Conservation (phyloP, 306 rosid species). For the Ormosia semicastrata region DNA sequence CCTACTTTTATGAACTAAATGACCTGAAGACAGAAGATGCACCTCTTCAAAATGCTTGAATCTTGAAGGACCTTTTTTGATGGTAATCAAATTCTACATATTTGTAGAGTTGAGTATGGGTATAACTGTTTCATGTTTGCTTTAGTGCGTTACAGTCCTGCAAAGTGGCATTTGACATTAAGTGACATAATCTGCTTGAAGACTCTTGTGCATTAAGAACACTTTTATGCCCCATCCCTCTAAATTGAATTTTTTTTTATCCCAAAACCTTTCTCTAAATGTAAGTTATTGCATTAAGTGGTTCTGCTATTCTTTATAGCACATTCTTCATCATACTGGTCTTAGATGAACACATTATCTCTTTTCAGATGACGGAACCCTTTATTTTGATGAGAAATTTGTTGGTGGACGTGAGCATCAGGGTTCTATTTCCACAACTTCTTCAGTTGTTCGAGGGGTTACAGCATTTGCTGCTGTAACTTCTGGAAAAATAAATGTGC, state of each 20-base stretch:
- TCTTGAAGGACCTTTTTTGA: background rate
- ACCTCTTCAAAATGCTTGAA: conserved; percentile 11
- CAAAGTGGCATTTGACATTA: background rate
- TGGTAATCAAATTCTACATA: background rate
- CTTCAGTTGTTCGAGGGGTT: conserved; percentile 91
- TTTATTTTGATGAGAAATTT: conserved; percentile 84
- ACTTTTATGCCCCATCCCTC: background rate
- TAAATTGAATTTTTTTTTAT: background rate
- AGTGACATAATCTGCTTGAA: conserved; percentile 17
- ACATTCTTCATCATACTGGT: conserved; percentile 9
- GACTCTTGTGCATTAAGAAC: conserved; percentile 15
- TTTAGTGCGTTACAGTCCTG: conserved; percentile 1
- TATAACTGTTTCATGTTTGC: background rate
- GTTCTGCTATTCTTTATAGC: background rate
- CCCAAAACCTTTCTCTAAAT: background rate
- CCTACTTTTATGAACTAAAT: background rate
- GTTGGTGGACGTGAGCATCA: conserved; percentile 65
- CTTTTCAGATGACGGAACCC: conserved; percentile 80
- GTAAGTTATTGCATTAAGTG: conserved; percentile 7
- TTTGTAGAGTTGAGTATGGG: background rate
- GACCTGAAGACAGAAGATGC: background rate
- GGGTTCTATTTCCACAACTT: conserved; percentile 81
- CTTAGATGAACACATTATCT: conserved; percentile 15
- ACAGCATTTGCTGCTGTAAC: conserved; percentile 65
- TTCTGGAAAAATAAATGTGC: conserved; percentile 77